Evolutionary conservation across 2,329 filamentous ascomycete genomes (phyloP).

Genomic region (Elsinoe arachidis): DNA sequence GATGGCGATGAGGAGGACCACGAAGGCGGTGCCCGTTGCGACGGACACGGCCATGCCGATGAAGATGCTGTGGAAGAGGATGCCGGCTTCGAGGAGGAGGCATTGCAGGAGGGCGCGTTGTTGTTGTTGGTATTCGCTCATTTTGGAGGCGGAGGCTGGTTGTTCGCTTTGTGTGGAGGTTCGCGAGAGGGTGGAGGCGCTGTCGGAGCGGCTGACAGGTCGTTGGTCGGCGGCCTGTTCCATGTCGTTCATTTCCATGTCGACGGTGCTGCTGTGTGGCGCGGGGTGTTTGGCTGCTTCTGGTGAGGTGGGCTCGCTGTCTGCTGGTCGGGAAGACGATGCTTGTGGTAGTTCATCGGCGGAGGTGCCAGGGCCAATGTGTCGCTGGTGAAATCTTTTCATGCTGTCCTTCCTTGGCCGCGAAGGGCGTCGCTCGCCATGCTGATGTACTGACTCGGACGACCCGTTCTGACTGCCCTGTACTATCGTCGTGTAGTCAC

Average conservation of each 20-base stretch:
- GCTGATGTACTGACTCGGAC: neutral
- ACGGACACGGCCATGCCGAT: constrained; percentile 66
- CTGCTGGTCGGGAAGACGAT: neutral
- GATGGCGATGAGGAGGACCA: constrained; percentile 59
- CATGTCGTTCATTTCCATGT: constrained; percentile 4
- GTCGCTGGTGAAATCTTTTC: constrained; percentile 9
- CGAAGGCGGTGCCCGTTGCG: constrained; percentile 55
- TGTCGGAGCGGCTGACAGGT: neutral
- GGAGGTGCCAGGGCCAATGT: neutral
- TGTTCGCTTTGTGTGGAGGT: neutral
- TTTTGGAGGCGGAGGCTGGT: neutral
- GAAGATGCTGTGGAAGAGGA: constrained; percentile 70
- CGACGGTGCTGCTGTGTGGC: neutral
- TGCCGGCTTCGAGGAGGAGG: constrained; percentile 65
- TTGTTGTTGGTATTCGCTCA: constrained; percentile 32
- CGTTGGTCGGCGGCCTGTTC: neutral
- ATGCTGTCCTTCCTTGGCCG: constrained; percentile 9
- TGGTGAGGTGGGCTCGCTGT: neutral
- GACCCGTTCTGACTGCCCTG: constrained; percentile 21
- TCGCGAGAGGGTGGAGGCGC: neutral
- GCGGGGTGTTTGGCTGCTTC: constrained; percentile 1
- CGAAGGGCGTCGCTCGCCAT: neutral
- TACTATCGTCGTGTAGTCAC: constrained; percentile 41
- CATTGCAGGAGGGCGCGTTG: constrained; percentile 64
- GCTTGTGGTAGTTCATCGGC: neutral